Evolutionary conservation across 306 rosid species (phyloP), one percentile per base, ranked within the genome.

Genomic region (Trifolium repens): DNA sequence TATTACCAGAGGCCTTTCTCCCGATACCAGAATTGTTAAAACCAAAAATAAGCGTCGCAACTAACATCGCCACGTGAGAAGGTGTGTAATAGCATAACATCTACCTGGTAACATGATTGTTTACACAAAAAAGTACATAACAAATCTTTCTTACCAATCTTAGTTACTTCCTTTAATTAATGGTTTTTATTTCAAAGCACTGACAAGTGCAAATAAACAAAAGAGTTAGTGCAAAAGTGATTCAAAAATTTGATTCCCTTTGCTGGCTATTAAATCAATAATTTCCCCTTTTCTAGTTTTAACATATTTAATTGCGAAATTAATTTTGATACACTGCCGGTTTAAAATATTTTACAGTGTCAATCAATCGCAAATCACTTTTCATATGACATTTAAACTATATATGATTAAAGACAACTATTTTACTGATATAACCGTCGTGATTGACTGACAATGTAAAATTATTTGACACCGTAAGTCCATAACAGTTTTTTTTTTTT

Each of bases 231-330:
- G 69, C 19, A 50, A 30, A 42, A 42, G 16, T 53, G 62, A 30
- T 46, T 12, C 69, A 15, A 16, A 9, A 37, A 54, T 60, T 50
- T 64, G 76, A 74, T 73, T 79, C 67, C 72, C 39, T 67, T n/a
- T 66, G 42, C 5, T 60, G 49, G 72, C 61, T 74, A 32, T 16
- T 69, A 43, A 53, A 11, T 26, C 6, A 64, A 40, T 24, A 57
- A 7, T 8, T 26, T 24, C 11, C 47, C 64, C 42, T 62, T 75
- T 75, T 14, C 3, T 7, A 32, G 30, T 68, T 75, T 75, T 69
- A 66, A 26, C 49, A 42, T 55, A 32, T 73, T 67, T 68, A 39
- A 39, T 39, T 39, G 42, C 9, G 2, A 39, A 2, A 8, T 8
- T 39, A 39, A 39, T 39, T 39, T 39, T 39, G 42, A 39, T 39